Evolutionary conservation across 2,329 filamentous ascomycete genomes (phyloP).

Genomic region (Colletotrichum endophyticum): DNA sequence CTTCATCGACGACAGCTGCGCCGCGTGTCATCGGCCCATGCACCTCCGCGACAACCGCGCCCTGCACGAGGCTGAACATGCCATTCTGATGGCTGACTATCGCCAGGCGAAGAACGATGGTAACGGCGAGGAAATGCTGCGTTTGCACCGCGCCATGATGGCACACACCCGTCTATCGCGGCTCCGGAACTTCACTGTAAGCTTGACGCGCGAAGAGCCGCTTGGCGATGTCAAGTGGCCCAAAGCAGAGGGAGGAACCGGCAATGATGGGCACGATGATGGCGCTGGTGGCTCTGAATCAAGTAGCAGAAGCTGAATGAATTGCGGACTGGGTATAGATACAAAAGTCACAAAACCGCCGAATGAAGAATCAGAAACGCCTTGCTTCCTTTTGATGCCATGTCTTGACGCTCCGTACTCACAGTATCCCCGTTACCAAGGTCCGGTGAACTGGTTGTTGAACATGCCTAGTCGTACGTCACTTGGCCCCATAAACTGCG

Average conservation of each 20-base stretch:
- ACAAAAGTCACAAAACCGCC: constrained; percentile 1
- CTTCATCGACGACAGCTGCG: constrained; percentile 40
- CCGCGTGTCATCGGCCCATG: constrained; percentile 36
- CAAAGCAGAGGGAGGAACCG: neutral
- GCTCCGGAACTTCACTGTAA: constrained; percentile 1
- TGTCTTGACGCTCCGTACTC: neutral
- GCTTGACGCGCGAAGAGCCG: neutral
- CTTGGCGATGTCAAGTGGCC: constrained; percentile 4
- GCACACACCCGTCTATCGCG: neutral
- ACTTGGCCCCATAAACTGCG: constrained; percentile 15
- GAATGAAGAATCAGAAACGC: neutral
- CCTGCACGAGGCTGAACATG: constrained; percentile 30
- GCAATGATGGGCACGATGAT: neutral
- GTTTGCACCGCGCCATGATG: constrained; percentile 25
- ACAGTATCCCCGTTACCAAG: neutral
- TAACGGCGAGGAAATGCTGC: constrained; percentile 26
- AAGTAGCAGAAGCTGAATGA: neutral
- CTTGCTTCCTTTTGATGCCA: neutral
- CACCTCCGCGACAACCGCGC: constrained; percentile 25
- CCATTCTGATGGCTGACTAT: constrained; percentile 29
- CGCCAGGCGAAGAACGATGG: constrained; percentile 27
- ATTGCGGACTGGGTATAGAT: constrained; percentile 5
- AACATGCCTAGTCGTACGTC: neutral
- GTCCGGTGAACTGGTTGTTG: constrained; percentile 3
- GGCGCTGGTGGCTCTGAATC: neutral